Evolutionary conservation across 768 basidiomycete species (phyloP), one percentile per base, ranked within the genome.

Genomic region (Ramaria sp.): DNA sequence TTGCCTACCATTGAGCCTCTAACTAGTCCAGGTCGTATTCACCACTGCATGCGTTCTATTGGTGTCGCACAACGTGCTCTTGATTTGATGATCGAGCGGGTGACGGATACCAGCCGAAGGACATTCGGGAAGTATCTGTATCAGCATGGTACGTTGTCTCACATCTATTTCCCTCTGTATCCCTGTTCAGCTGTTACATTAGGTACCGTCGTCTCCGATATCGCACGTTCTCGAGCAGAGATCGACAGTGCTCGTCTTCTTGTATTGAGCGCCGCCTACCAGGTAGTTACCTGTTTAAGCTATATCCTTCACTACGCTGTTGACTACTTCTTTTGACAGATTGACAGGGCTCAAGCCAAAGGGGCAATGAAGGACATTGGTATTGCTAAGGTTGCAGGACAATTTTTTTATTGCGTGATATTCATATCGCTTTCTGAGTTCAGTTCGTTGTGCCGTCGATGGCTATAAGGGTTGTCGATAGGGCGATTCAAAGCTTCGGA

Each of bases 1-100:
- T 41, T 41, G 10, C 18, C 34, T 1, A 1, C 59, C 34, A 48
- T 36, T 50, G 20, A 43, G 47, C 42, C 22, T 6, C 36, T 61
- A 38, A 36, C 20, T 58, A 91, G 90, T 39, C 93, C 93, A 49
- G 93, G 93, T n/a, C 85, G 93, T 53, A 88, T 95, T 61, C 93
- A 95, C 63, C 90, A 94, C 65, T 96, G 95, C 74, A 99, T 99
- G 96, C 83, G 96, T 37, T 88, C 90, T 7, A 89, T 99, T 56
- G 96, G 96, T 20, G 78, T 78, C 20, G 96, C 96, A 1, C 81
- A 85, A 57, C 75, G 78, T 22, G 86, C 95, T 2, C 71, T 98
- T 55, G 90, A 96, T 63, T 69, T 88, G 48, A 83, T 97, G 81
- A 76, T 99, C 43, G 79, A 83, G 61, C 81, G 96, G 8, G 91